Conservation (phyloP, 306 rosid species). For the Acacia crassicarpa region DNA sequence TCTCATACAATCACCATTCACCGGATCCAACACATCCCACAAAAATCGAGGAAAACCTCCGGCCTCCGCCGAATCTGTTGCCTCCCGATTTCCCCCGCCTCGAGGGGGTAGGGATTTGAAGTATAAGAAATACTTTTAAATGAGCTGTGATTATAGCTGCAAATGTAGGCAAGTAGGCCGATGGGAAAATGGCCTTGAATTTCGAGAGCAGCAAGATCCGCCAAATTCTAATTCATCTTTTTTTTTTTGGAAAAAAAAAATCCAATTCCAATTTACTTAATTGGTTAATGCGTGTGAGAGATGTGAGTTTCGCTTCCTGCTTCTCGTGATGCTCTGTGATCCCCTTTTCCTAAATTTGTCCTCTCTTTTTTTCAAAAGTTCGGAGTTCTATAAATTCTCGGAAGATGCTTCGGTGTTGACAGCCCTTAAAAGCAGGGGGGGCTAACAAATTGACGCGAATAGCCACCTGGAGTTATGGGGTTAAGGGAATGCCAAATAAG, state of each 20-base stretch:
- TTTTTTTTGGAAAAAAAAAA: not conserved
- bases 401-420: slow-evolving; percentile 45
- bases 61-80: slow-evolving; percentile 34
- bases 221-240: slow-evolving; percentile 33
- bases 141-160: slow-evolving; percentile 36
- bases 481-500: slow-evolving; percentile 25
- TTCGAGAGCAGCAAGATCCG: slow-evolving; percentile 52
- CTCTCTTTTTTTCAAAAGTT: slow-evolving; percentile 3
- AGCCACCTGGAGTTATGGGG: slow-evolving; percentile 33
- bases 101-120: slow-evolving; percentile 31
- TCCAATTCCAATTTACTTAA: slow-evolving; percentile 12
- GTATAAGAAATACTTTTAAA: not conserved
- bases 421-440: slow-evolving; percentile 51
- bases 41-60: slow-evolving; percentile 45
- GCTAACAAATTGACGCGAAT: slow-evolving; percentile 37
- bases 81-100: slow-evolving; percentile 32
- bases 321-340: slow-evolving; percentile 16
- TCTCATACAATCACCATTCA: slow-evolving; percentile 64
- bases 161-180: slow-evolving; percentile 39
- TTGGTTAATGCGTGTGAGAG: slow-evolving; percentile 18
- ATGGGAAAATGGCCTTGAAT: slow-evolving; percentile 43
- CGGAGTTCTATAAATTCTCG: slow-evolving; percentile 28
- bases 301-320: slow-evolving; percentile 34
- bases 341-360: not conserved
- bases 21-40: slow-evolving; percentile 69